A percentile compares a stretch with the other conserved stretches of the same genome.
Evolutionary conservation across 2,329 filamentous ascomycete genomes (phyloP).

Genomic region (Thermoascus crustaceus): DNA sequence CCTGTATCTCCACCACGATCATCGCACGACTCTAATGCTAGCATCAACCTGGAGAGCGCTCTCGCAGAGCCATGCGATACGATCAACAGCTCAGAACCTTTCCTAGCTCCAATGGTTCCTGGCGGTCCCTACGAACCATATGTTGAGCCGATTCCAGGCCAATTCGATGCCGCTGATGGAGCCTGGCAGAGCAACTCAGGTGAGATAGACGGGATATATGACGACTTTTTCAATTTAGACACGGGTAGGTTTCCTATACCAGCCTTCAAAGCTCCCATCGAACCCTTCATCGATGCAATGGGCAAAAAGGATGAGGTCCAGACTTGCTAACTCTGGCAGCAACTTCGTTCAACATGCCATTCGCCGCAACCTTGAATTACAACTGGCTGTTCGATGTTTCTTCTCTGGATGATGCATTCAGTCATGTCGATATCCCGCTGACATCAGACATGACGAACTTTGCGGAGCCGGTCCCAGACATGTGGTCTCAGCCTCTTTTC

Average conservation of each 20-base stretch:
- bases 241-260: conserved; percentile 33
- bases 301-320: background rate
- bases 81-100: conserved; percentile 14
- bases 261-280: background rate
- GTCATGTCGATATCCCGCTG: conserved; percentile 18
- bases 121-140: conserved; percentile 24
- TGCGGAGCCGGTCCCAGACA: conserved; percentile 11
- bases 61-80: conserved; percentile 3
- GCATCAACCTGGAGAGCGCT: conserved; percentile 10
- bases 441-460: conserved; percentile 17
- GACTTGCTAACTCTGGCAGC: conserved; percentile 24
- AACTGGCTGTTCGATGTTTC: conserved; percentile 51
- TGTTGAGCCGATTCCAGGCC: conserved; percentile 24
- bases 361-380: conserved; percentile 55
- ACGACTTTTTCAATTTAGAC: conserved; percentile 52
- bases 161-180: conserved; percentile 27
- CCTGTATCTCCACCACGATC: conserved; percentile 23
- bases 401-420: conserved; percentile 29
- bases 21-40: conserved; percentile 15
- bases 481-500: conserved; percentile 5
- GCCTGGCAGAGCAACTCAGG: conserved; percentile 14
- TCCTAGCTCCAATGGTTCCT: conserved; percentile 24
- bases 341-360: conserved; percentile 58
- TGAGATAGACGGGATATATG: conserved; percentile 28
- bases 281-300: background rate